Conservation (phyloP, 1,139 yeast species). For the Hanseniaspora uvarum region DNA sequence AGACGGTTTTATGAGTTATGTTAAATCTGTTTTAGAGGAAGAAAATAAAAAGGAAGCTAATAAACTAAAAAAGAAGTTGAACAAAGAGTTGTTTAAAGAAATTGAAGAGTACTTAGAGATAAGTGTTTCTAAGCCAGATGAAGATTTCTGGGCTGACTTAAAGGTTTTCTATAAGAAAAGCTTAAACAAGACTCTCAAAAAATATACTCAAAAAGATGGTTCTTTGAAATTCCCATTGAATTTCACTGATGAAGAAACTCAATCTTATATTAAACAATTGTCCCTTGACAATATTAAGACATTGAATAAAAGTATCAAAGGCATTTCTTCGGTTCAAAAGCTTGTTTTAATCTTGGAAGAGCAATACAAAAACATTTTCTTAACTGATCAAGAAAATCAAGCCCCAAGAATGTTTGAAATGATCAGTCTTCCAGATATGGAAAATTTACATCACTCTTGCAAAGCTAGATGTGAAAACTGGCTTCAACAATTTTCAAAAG, state of each 20-base stretch:
- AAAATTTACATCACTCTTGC: conserved; percentile 22
- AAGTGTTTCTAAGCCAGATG: conserved; percentile 33
- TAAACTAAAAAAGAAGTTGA: conserved; percentile 11
- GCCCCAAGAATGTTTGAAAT: conserved; percentile 66
- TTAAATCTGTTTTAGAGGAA: conserved; percentile 20
- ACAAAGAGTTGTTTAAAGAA: conserved; percentile 2
- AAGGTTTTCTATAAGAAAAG: conserved; percentile 38
- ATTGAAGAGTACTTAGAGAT: conserved; percentile 12
- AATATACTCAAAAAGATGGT: conserved; percentile 25
- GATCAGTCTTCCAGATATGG: conserved; percentile 44
- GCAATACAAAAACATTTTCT: conserved; percentile 68
- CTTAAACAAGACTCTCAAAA: conserved; percentile 30
- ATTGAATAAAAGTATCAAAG: conserved; percentile 46
- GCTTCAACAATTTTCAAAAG: conserved; percentile 37
- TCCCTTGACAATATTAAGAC: conserved; percentile 56
- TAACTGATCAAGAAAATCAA: conserved; percentile 68
- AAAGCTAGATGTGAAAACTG: conserved; percentile 34
- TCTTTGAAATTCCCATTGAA: conserved; percentile 53
- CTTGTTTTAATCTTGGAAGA: conserved; percentile 51
- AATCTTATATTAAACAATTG: conserved; percentile 33
- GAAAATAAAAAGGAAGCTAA: conserved; percentile 24
- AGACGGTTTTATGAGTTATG: conserved; percentile 17
- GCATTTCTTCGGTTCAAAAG: conserved; percentile 50
- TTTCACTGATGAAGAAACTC: conserved; percentile 41
- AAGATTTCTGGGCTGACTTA: conserved; percentile 49